Evolutionary conservation across 2,329 filamentous ascomycete species (phyloP).

Genomic region (Diaporthe capsici): DNA sequence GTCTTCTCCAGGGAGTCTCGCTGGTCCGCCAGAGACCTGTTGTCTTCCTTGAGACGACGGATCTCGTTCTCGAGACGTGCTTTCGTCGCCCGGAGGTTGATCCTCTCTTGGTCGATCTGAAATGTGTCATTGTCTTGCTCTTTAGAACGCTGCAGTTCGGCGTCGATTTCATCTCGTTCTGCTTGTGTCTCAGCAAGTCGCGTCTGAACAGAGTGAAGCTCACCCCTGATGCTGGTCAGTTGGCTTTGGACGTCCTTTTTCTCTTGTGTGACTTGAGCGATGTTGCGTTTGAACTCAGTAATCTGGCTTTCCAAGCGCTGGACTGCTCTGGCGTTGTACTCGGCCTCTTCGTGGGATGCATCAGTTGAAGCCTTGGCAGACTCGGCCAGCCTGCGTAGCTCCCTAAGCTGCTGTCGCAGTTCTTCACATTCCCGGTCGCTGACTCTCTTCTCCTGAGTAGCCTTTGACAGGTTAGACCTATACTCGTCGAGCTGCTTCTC

Average conservation of each 20-base stretch:
- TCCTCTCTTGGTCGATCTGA: conserved; percentile 76
- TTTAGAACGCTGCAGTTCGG: conserved; percentile 68
- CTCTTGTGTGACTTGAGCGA: conserved; percentile 70
- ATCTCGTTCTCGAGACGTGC: conserved; percentile 78
- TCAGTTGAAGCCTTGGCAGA: conserved; percentile 49
- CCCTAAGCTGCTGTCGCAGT: conserved; percentile 60
- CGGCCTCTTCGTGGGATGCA: conserved; percentile 52
- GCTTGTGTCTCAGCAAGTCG: conserved; percentile 71
- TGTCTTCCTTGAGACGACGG: conserved; percentile 75
- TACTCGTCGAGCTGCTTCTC: conserved; percentile 71
- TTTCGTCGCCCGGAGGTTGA: conserved; percentile 77
- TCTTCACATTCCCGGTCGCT: conserved; percentile 61
- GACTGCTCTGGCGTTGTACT: conserved; percentile 57
- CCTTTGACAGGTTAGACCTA: conserved; percentile 79
- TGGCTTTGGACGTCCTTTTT: conserved; percentile 76
- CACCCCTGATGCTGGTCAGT: conserved; percentile 69
- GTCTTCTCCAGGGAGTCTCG: conserved; percentile 73
- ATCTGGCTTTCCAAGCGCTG: conserved; percentile 70
- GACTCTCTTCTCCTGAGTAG: conserved; percentile 61
- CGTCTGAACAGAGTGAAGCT: conserved; percentile 71
- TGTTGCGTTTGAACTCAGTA: conserved; percentile 69
- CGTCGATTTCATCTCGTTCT: conserved; percentile 77
- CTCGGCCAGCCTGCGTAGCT: conserved; percentile 48
- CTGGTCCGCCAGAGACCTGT: conserved; percentile 68
- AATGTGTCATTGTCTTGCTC: conserved; percentile 69